These are phyloP conservation scores for Mayamaea pseudoterrestris DNA, from an alignment of 108 stramenopile species.

Conservation along the genomic window DNA sequence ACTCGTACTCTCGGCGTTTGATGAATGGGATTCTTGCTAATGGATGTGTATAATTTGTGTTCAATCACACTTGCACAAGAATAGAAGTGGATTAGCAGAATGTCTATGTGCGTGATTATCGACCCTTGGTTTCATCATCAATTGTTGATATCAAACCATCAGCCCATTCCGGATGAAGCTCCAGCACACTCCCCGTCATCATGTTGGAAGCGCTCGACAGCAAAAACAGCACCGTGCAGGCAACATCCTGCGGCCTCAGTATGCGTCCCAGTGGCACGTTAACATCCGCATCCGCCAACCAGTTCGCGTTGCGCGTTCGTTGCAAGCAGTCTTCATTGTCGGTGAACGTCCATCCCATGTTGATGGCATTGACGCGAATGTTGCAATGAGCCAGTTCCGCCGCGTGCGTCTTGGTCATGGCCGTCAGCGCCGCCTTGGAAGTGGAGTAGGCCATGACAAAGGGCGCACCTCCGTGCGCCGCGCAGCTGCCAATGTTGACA, in stretches of 20 bases:
- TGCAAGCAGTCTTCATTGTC: slow-evolving; percentile 32
- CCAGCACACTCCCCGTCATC: slow-evolving; percentile 33
- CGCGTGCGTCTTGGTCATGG: slow-evolving; percentile 32
- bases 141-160: slow-evolving; percentile 8
- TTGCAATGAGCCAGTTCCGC: slow-evolving; percentile 17
- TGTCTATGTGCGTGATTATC: background rate
- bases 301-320: slow-evolving; percentile 14
- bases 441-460: slow-evolving; percentile 29
- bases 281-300: slow-evolving; percentile 26
- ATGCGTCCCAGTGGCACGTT: slow-evolving; percentile 24
- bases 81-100: too few species aligned
- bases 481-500: slow-evolving; percentile 33
- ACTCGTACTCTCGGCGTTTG: too few species aligned
- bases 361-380: slow-evolving; percentile 38
- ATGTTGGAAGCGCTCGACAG: slow-evolving; percentile 25
- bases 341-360: slow-evolving; percentile 37
- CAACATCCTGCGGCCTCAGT: slow-evolving; percentile 29
- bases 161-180: slow-evolving; percentile 25
- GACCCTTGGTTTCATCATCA: slow-evolving; percentile 3
- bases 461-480: slow-evolving; percentile 33
- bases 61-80: too few species aligned
- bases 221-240: slow-evolving; percentile 25
- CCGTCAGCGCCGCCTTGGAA: slow-evolving; percentile 29
- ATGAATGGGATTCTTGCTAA: too few species aligned
- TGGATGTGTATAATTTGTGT: too few species aligned